Evolutionary conservation across 2,329 filamentous ascomycete species (phyloP), one percentile per base, ranked within the genome.

Genomic region (Fusarium poae): DNA sequence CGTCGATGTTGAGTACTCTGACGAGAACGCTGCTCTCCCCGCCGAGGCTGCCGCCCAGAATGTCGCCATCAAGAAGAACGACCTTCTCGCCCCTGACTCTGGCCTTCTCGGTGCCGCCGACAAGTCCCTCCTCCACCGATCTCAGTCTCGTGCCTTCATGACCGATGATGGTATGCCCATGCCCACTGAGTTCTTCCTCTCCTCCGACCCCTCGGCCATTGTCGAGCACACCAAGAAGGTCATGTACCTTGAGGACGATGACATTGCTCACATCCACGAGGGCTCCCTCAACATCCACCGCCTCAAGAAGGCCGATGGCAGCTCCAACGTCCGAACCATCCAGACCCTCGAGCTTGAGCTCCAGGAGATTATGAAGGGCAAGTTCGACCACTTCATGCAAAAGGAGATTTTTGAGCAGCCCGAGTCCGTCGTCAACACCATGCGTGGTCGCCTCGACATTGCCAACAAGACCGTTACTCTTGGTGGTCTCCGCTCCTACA

Each of bases 391-490:
- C 85, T 99, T 97, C 87, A 99, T 99, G 96, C 96, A 99, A 82
- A 99, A 99, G 89, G 96, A 99, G 82, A 99, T 99, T 78, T 99
- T 99, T 81, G 96, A 99, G 87, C 96, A 99, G 86, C 96, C 96
- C 78, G 96, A 99, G 84, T 99, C 96, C 16, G 93, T 99, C 66
- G 91, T 99, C 85, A 99, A 99, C 88, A 97, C 96, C 73, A 99
- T 99, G 96, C 93, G 96, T 89, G 96, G 96, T 83, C 96, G 96
- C 84, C 86, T 99, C 76, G 96, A 99, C 81, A 86, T 92, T 64
- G 91, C 89, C 76, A 97, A 97, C 86, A 97, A 97, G 88, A 92
- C 89, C 61, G 94, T 99, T 75, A 98, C 95, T 12, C 90, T 99
- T 27, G 96, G 96, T 86, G 96, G 96, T 73, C 89, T 99, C 74